Percentiles rank a stretch among this genome's conserved stretches.
phyloP scores from a whole-genome alignment of 139 green algal genomes.

The Picochlorum sp. region DNA sequence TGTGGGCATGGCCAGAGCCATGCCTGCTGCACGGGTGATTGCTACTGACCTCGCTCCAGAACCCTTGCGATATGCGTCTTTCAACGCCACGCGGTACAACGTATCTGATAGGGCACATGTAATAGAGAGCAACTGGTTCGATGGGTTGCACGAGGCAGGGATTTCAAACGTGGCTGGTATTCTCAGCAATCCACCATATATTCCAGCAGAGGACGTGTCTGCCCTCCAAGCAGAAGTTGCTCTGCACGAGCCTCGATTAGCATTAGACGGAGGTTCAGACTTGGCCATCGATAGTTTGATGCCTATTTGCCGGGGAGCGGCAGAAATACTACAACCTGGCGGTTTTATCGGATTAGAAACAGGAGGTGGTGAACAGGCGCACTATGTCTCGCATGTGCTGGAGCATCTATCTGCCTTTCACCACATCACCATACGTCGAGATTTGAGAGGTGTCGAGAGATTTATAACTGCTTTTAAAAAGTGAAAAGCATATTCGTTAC shows the following conservation, averaged over 20 bases:
- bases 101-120: constrained; percentile 29
- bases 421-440: constrained; percentile 31
- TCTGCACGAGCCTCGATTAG: constrained; percentile 68
- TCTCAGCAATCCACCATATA: constrained; percentile 92
- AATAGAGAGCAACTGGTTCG: constrained; percentile 60
- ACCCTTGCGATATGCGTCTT: constrained; percentile 39
- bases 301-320: constrained; percentile 37
- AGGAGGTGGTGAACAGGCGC: constrained; percentile 48
- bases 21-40: constrained; percentile 42
- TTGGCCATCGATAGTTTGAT: constrained; percentile 51
- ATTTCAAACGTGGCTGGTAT: constrained; percentile 58
- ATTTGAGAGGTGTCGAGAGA: constrained; percentile 47
- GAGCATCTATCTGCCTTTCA: constrained; percentile 27
- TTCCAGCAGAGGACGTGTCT: constrained; percentile 50
- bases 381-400: constrained; percentile 33
- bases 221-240: constrained; percentile 43
- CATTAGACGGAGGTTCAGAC: constrained; percentile 70
- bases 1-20: constrained; percentile 47
- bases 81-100: constrained; percentile 40
- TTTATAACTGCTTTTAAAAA: constrained; percentile 54
- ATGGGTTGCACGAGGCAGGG: constrained; percentile 35
- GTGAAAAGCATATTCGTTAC: background rate
- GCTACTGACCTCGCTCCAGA: constrained; percentile 54
- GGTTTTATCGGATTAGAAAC: constrained; percentile 72
- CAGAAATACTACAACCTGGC: constrained; percentile 32